Evolutionary conservation across 805 yeast species (phyloP).

Genomic region (Diddensiella caesifluorescens): DNA sequence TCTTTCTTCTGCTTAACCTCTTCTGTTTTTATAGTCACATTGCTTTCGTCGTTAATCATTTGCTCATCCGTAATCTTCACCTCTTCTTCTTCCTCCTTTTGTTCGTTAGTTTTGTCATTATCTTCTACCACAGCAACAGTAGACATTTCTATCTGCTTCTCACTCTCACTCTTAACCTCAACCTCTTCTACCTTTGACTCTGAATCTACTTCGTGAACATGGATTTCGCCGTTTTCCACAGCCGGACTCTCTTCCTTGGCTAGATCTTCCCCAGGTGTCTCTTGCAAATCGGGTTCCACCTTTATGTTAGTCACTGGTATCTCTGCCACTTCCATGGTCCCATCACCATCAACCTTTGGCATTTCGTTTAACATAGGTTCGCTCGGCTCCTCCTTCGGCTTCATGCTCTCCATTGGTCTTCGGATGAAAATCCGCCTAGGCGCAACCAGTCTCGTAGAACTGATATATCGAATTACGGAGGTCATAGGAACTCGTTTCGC

Average conservation of each 20-base stretch:
- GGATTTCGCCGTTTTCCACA: constrained; percentile 7
- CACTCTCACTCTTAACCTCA: constrained; percentile 5
- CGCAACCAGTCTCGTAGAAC: constrained; percentile 47
- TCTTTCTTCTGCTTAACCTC: not conserved
- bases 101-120: constrained; percentile 8
- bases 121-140: constrained; percentile 3
- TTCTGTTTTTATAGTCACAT: not conserved
- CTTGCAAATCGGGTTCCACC: constrained; percentile 37
- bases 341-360: constrained; percentile 7
- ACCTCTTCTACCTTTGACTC: constrained; percentile 11
- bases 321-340: constrained; percentile 39
- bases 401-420: constrained; percentile 15
- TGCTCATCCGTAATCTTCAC: not conserved
- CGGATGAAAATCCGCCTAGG: constrained; percentile 38
- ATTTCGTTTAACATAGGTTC: not conserved
- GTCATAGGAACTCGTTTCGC: constrained; percentile 58
- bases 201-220: constrained; percentile 8
- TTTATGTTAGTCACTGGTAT: constrained; percentile 35
- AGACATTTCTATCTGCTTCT: too few species aligned
- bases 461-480: constrained; percentile 51
- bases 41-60: constrained; percentile 2
- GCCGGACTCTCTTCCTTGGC: constrained; percentile 30
- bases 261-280: constrained; percentile 39
- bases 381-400: not conserved
- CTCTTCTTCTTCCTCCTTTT: constrained; percentile 8